Base-by-base conservation (phyloP, 306 rosid genomes). In the Hippophae tibetana region DNA sequence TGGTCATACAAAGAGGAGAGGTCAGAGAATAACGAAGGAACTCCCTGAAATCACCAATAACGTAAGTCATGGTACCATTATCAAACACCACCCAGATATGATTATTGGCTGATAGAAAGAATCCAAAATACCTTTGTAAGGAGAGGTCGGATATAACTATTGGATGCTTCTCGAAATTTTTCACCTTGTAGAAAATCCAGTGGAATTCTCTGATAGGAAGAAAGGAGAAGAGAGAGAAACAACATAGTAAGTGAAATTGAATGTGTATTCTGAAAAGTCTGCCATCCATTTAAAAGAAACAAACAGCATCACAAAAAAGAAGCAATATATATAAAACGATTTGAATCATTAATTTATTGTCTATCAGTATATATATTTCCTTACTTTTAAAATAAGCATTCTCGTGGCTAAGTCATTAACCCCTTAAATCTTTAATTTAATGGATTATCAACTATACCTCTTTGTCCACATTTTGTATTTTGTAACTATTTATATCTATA, bases 11-110 rank as follows among this genome's bases (percentile, higher is more conserved):
- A 69, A 45, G 99, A 82, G 61, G 99, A 92, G 54, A 88, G 95
- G 76, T 92, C 99, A 11, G 96, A 83, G 81, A 88, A 92, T 59
- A 92, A 72, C 25, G 99, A 92, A 51, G 99, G 99, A 69, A 92
- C 99, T 66, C 99, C 99, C 99, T 92, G 78, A 66, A 79, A 68
- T 51, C 49, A 77, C 61, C 53, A 69, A 71, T 46, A 14, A 74
- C 60, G 54, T 56, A 45, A 53, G 44, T 69, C 26, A 31, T 31
- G 38, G 42, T 18, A 13, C 3, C 38, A 31, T 49, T 14, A 47
- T 45, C 52, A 31, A 31, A 31, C 5, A 31, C 5, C 13, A 68
- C 48, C 25, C 46, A 65, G 64, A 68, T 14, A 3, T 60, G 55
- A 31, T 64, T 66, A 65, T 52, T 47, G 45, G 43, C 53, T 43